Evolutionary conservation across 345 rosid genomes (phyloP), one percentile per base, ranked within the genome.

Genomic region (Crucihimalaya himalaica): DNA sequence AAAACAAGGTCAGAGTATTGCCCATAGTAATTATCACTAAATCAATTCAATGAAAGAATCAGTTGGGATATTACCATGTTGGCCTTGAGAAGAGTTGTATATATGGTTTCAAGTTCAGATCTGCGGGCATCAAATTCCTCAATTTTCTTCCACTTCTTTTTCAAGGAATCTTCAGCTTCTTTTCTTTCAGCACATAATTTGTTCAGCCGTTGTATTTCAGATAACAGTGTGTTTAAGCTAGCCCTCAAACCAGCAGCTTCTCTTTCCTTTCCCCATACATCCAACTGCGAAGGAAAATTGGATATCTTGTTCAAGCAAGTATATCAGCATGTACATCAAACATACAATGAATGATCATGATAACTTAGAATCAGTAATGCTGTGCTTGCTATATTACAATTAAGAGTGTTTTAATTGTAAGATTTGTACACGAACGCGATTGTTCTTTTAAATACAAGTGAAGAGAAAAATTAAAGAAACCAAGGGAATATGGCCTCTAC

Each of bases 181-280:
- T 87, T 93, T 78, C 98, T 85, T 81, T 93, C 98, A 16, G 92
- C 91, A 78, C 94, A 87, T 72, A 93, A 76, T 79, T 88, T 89
- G 63, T 91, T 84, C 71, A 93, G 71, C 31, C 98, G 85, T 29
- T 89, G 85, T 60, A 87, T 86, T 82, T 93, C 97, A 76, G 94
- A 85, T 83, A 81, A 81, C 86, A 93, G 73, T 46, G 94, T 86
- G 75, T 82, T 89, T 82, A 91, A 79, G 82, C 97, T 88, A 75
- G 94, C 92, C 79, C 86, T 88, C 81, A 91, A 70, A 61, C 98
- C 97, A 79, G 91, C 82, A 60, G 83, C 85, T 85, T 93, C 98
- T 79, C 97, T 88, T 82, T 91, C 96, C 83, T 88, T 93, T 75
- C 88, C 86, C 98, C 97, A 93, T 73, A 91, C 91, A 79, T 93